phyloP scores from a whole-genome alignment of 306 rosid species.

The Corylus heterophylla region DNA sequence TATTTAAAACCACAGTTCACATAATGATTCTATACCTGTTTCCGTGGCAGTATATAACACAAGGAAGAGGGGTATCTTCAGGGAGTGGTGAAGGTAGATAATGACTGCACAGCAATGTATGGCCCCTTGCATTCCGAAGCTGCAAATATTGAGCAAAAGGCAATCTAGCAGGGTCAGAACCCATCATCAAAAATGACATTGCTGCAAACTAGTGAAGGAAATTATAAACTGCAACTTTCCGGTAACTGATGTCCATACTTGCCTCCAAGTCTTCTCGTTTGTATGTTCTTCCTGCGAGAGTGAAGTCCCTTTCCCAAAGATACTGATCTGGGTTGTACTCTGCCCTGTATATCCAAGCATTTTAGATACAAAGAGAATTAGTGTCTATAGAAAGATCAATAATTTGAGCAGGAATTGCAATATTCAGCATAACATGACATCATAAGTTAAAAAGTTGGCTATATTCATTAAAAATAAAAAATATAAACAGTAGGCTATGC shows the following conservation, averaged over 20 bases:
- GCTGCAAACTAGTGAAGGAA: slow-evolving; percentile 17
- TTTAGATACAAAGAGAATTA: slow-evolving; percentile 26
- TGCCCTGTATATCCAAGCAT: slow-evolving; percentile 60
- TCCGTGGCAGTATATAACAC: slow-evolving; percentile 98
- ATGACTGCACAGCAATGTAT: slow-evolving; percentile 83
- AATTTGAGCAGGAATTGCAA: slow-evolving; percentile 16
- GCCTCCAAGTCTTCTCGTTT: slow-evolving; percentile 98
- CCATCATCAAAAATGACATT: slow-evolving; percentile 18
- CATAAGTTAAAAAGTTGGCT: neutral
- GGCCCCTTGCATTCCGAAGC: slow-evolving; percentile 86
- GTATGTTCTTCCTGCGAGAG: slow-evolving; percentile 77
- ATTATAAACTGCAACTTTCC: slow-evolving; percentile 19
- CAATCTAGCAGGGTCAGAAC: slow-evolving; percentile 31
- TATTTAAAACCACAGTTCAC: slow-evolving; percentile 3
- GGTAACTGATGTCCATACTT: slow-evolving; percentile 66
- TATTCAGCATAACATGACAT: neutral
- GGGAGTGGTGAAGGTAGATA: slow-evolving; percentile 81
- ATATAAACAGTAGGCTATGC: neutral
- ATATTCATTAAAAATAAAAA: too few relatives aligned
- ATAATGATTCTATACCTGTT: slow-evolving; percentile 59
- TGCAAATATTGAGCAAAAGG: slow-evolving; percentile 42
- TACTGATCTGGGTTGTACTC: slow-evolving; percentile 92
- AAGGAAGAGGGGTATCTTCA: slow-evolving; percentile 78
- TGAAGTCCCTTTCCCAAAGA: slow-evolving; percentile 90
- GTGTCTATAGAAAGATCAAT: slow-evolving; percentile 14